These are phyloP conservation scores for Alternaria metachromatica DNA, from an alignment of 2,329 filamentous ascomycete species.

Conservation along the genomic window DNA sequence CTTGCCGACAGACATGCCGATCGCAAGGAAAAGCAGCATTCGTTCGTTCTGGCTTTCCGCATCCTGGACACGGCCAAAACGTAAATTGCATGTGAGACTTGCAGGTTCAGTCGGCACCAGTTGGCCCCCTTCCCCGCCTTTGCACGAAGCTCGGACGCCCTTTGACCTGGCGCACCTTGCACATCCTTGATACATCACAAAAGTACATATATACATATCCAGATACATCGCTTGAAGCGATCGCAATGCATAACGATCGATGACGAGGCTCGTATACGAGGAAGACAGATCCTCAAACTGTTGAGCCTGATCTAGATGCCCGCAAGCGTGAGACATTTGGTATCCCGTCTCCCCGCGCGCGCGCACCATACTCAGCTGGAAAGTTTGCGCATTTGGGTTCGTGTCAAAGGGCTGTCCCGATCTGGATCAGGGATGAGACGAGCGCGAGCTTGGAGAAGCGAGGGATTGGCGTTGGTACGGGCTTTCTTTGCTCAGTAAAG, in stretches of 20 bases:
- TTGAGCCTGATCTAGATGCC: slow-evolving; percentile 1
- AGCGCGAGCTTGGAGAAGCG: not conserved
- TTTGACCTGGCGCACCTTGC: not conserved
- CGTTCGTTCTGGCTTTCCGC: not conserved
- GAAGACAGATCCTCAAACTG: not conserved
- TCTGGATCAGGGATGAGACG: slow-evolving; percentile 3
- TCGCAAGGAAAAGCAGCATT: not conserved
- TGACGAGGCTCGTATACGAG: not conserved
- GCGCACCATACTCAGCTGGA: not conserved
- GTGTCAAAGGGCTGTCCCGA: not conserved
- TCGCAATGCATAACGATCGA: not conserved
- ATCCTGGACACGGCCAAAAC: not conserved
- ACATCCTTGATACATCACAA: not conserved
- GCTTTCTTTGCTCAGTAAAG: not conserved
- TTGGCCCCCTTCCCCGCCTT: not conserved
- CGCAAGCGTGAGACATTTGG: not conserved
- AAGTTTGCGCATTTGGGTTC: not conserved
- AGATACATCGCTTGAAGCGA: not conserved
- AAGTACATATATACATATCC: not conserved
- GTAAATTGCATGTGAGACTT: not conserved
- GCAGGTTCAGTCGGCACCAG: not conserved
- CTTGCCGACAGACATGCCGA: slow-evolving; percentile 1
- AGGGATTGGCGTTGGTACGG: not conserved
- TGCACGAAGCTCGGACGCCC: not conserved
- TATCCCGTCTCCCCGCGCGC: not conserved